Evolutionary conservation across 73 alveolate species (phyloP).

Genomic region (Effrenium voratum): DNA sequence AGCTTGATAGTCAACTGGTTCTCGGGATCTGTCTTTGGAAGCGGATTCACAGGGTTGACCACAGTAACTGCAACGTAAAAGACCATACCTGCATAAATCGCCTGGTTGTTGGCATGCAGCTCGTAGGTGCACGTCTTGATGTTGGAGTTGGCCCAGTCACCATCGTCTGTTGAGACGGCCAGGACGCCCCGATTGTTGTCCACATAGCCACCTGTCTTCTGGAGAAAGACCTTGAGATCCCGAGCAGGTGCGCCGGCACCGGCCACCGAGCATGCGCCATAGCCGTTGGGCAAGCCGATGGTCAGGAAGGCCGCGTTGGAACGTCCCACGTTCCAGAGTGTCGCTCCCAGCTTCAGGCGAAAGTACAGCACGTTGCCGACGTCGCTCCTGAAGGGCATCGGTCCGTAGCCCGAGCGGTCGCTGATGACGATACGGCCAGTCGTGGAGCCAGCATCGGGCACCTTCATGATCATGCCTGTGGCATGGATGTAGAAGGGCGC

Average conservation of each 20-base stretch:
- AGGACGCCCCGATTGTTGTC: slow-evolving; percentile 89
- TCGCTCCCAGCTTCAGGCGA: slow-evolving; percentile 65
- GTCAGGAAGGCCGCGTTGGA: slow-evolving; percentile 73
- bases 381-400: slow-evolving; percentile 57
- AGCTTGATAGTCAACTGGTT: slow-evolving; percentile 77
- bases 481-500: slow-evolving; percentile 71
- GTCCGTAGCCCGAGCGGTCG: slow-evolving; percentile 93
- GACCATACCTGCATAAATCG: slow-evolving; percentile 50
- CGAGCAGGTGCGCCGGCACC: slow-evolving; percentile 53
- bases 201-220: slow-evolving; percentile 57
- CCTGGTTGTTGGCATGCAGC: slow-evolving; percentile 77
- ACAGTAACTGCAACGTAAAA: slow-evolving; percentile 74
- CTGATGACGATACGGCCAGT: slow-evolving; percentile 81
- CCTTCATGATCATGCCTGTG: slow-evolving; percentile 76
- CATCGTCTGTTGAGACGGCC: slow-evolving; percentile 84
- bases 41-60: slow-evolving; percentile 37
- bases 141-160: slow-evolving; percentile 92
- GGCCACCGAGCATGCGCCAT: slow-evolving; percentile 59
- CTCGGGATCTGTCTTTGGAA: slow-evolving; percentile 86
- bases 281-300: slow-evolving; percentile 78
- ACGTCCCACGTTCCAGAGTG: slow-evolving; percentile 87
- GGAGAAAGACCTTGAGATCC: slow-evolving; percentile 83
- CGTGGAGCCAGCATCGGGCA: slow-evolving; percentile 77
- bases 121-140: slow-evolving; percentile 70
- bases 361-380: slow-evolving; percentile 54